Evolutionary conservation across 148 eudicot genomes (phyloP), one percentile per base, ranked within the genome.

Genomic region (Gaultheria prostrata): DNA sequence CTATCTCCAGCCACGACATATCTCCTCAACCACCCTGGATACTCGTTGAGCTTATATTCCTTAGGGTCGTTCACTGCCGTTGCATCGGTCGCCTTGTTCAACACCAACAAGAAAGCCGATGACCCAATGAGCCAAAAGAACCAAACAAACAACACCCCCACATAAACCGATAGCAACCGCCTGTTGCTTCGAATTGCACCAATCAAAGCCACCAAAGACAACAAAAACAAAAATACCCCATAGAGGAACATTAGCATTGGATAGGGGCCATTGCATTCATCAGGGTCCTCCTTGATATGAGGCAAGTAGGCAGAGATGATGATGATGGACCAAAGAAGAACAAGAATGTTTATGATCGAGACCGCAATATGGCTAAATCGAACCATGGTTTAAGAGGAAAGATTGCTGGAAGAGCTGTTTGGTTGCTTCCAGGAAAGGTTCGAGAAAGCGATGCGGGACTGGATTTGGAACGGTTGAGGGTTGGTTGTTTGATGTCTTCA

Each of bases 321-420:
- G 80, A 77, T 14, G 70, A 79, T 79, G 17, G 81, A 79, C 50
- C 49, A 79, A 24, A 79, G 28, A 4, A 79, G 69, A 21, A 17
- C 9, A 1, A 33, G 30, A 18, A 56, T 1, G 49, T 21, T 54
- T 12, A 56, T 0, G 69, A n/a, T 33, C 2, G 69, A 33, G 17
- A 56, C 49, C 69, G 33, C 69, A 18, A 57, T 6, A 8, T 54
- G 81, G 81, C 48, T 79, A 54, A 78, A 54, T 57, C 46, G 61
- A 57, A 17, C 46, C 80, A 51, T 30, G 39, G 78, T 39, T 43
- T 21, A 39, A 2, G 2, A 8, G 51, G 48, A 20, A 35, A 8
- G 51, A 39, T 48, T 21, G 53, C n/a, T 10, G 2, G 14, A 21
- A 77, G 20, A 26, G 21, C 11, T 50, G 35, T 77, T 26, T 28